Conservation (phyloP, 73 alveolate genomes). For the Paramecium octaurelia region DNA sequence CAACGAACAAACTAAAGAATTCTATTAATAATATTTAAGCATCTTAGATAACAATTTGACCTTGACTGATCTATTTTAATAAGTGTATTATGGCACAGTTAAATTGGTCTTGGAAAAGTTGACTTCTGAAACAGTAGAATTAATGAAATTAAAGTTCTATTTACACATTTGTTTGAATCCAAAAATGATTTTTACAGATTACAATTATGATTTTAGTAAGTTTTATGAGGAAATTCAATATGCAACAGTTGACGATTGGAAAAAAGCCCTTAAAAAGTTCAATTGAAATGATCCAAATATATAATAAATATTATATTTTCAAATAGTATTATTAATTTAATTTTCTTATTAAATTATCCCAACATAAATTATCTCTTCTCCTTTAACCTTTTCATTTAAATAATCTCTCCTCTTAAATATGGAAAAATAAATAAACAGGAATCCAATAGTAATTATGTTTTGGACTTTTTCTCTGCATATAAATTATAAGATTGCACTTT, state of each 20-base stretch:
- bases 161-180: constrained; percentile 39
- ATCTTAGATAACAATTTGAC: not conserved
- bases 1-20: constrained; percentile 30
- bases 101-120: not conserved
- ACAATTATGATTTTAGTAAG: constrained; percentile 43
- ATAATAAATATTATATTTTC: not conserved
- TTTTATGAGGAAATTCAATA: constrained; percentile 53
- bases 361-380: no score
- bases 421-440: no score
- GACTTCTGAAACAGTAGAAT: not conserved
- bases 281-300: not conserved
- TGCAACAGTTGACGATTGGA: not conserved
- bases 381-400: no score
- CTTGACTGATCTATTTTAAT: not conserved
- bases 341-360: no score
- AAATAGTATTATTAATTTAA: not conserved
- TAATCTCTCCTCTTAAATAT: no score
- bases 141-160: constrained; percentile 3
- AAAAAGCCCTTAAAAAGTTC: not conserved
- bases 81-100: not conserved
- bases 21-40: not conserved
- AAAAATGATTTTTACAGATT: not conserved
- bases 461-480: no score
- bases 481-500: no score
- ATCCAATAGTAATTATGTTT: no score